phyloP scores from a whole-genome alignment of 345 rosid species.

The Clarkia xantiana region DNA sequence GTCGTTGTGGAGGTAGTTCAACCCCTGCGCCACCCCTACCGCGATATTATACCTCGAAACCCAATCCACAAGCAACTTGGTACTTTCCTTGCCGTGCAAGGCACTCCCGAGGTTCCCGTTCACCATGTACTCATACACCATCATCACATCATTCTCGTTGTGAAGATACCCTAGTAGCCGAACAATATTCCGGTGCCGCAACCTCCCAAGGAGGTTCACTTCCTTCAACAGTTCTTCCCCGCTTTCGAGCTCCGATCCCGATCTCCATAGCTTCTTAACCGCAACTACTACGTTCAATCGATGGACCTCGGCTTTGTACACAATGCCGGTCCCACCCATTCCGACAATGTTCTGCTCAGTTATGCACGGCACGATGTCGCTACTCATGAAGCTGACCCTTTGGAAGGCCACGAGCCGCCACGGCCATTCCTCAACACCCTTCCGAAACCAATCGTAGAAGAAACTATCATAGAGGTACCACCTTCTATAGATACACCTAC shows the following conservation, averaged over 20 bases:
- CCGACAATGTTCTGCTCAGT: constrained; percentile 72
- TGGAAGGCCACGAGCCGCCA: constrained; percentile 87
- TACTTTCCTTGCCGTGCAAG: constrained; percentile 51
- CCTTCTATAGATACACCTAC: constrained; percentile 44
- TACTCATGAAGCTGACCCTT: constrained; percentile 52
- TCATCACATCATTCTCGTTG: constrained; percentile 63
- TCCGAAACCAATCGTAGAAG: constrained; percentile 37
- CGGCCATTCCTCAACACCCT: constrained; percentile 67
- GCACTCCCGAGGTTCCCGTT: constrained; percentile 75
- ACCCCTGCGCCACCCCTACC: constrained; percentile 77
- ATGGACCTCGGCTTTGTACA: constrained; percentile 76
- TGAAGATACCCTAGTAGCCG: constrained; percentile 65
- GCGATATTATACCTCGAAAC: constrained; percentile 76
- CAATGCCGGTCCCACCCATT: constrained; percentile 89
- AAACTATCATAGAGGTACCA: constrained; percentile 58
- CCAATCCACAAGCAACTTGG: constrained; percentile 71
- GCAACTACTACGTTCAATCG: constrained; percentile 52
- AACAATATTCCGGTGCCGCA: constrained; percentile 75
- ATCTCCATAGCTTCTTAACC: constrained; percentile 83
- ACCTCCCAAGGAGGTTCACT: constrained; percentile 63
- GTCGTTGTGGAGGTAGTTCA: constrained; percentile 75
- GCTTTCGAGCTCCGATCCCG: constrained; percentile 38
- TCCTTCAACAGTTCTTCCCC: constrained; percentile 54
- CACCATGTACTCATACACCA: constrained; percentile 73
- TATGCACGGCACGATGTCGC: constrained; percentile 56